Evolutionary conservation across 2,329 filamentous ascomycete genomes (phyloP), one percentile per base, ranked within the genome.

Genomic region (Davidsoniella virescens): DNA sequence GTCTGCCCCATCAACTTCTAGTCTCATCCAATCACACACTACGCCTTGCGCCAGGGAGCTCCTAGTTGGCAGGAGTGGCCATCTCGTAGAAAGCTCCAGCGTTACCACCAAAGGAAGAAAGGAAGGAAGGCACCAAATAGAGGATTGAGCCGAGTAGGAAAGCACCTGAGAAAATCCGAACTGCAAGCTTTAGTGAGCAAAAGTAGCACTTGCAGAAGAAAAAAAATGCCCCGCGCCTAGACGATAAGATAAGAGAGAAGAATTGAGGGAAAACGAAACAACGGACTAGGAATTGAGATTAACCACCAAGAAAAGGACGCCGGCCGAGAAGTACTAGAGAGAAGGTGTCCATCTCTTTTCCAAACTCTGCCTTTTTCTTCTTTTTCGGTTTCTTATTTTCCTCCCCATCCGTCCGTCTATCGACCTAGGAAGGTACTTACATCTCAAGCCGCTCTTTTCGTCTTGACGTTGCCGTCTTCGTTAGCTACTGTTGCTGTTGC

Each of bases 201-300:
- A 16, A 10, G 18, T 25, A 16, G 23, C 5, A 41, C 36, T 43
- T 37, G 18, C 17, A 37, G 36, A 40, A 40, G n/a, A 16, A 46
- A 17, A n/a, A 29, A 36, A 23, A 40, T 6, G 39, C 48, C 48
- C 44, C 18, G 23, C 40, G 50, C 38, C 42, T 25, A 20, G 40
- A 43, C 23, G 45, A 52, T 52, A 52, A 49, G 50, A 52, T 49
- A 52, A 49, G 43, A 36, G 26, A 36, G 44, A 10, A n/a, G 16
- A 10, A 33, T 33, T 33, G 26, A 33, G 26, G 26, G 26, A 33
- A 33, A 33, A 33, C 26, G 26, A 18, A 17, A n/a, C 39, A 17
- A 41, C 16, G 39, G 39, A 41, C 20, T 17, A 41, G n/a, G 8
- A 41, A 41, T 41, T 41, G 39, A 41, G 6, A 18, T 41, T 17